These are phyloP conservation scores for Aaosphaeria pasadenensis DNA, from an alignment of 2,329 filamentous ascomycete genomes.

Conservation along the genomic window DNA sequence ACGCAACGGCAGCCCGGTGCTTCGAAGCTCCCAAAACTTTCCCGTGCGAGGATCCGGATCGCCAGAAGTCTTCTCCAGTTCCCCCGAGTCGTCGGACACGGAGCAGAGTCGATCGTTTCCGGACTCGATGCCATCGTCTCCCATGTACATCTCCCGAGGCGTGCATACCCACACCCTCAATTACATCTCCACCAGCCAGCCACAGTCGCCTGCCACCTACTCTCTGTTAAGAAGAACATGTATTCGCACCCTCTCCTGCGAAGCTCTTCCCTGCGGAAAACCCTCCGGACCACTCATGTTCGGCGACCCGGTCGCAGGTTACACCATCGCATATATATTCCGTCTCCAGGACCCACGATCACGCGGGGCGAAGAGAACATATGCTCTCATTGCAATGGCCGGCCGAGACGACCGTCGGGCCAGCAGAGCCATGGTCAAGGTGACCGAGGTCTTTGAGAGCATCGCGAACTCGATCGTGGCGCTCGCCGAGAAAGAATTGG, in stretches of 20 bases:
- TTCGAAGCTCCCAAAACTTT: constrained; percentile 54
- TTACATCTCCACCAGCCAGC: constrained; percentile 57
- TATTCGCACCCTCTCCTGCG: constrained; percentile 57
- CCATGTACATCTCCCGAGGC: constrained; percentile 36
- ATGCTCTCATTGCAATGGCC: constrained; percentile 56
- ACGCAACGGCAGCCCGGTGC: constrained; percentile 52
- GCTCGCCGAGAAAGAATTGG: constrained; percentile 37
- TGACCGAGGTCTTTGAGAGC: constrained; percentile 47
- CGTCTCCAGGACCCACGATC: constrained; percentile 57
- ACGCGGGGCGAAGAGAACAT: constrained; percentile 54
- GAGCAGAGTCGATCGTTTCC: constrained; percentile 37
- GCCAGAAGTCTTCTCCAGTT: constrained; percentile 29
- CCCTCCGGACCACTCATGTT: constrained; percentile 59
- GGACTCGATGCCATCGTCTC: constrained; percentile 39
- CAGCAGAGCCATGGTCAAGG: constrained; percentile 37
- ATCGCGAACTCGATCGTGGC: constrained; percentile 53
- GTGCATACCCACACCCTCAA: constrained; percentile 55
- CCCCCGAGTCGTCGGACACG: constrained; percentile 32
- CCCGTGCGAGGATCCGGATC: constrained; percentile 45
- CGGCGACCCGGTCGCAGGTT: constrained; percentile 54
- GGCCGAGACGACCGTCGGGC: constrained; percentile 55
- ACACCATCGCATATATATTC: constrained; percentile 60
- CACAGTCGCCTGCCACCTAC: constrained; percentile 52
- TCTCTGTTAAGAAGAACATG: constrained; percentile 55
- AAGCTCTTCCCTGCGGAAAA: constrained; percentile 54